phyloP scores from a whole-genome alignment of 805 yeast genomes.

The Ogataea neopini region DNA sequence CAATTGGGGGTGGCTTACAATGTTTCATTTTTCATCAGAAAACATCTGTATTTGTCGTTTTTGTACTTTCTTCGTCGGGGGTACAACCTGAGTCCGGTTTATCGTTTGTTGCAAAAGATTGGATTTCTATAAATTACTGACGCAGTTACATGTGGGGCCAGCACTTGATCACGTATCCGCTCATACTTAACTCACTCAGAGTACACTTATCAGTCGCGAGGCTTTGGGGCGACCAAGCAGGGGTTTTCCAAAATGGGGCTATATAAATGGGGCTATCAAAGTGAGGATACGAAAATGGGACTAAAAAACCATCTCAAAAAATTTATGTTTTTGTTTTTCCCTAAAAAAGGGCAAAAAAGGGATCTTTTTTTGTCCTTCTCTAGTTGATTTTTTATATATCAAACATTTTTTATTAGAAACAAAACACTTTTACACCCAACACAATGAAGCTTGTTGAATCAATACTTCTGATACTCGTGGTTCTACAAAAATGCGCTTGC shows the following conservation, averaged over 20 bases:
- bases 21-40: constrained; percentile 17
- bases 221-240: too few species aligned
- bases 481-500: neutral
- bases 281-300: too few species aligned
- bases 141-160: too few species aligned
- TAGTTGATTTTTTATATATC: neutral
- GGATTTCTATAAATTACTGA: constrained; percentile 28
- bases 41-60: constrained; percentile 17
- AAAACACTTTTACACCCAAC: neutral
- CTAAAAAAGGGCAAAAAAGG: neutral
- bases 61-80: constrained; percentile 23
- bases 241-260: too few species aligned
- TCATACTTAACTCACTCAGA: too few species aligned
- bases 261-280: too few species aligned
- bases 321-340: constrained; percentile 6
- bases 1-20: constrained; percentile 11
- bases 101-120: constrained; percentile 18
- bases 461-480: neutral
- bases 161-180: too few species aligned
- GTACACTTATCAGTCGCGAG: too few species aligned
- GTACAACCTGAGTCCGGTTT: constrained; percentile 20
- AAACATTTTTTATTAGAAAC: neutral
- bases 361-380: neutral
- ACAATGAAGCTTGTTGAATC: neutral
- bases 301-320: too few species aligned